A percentile compares a stretch with the other conserved stretches of the same genome.
Evolutionary conservation across 331 rosid genomes (phyloP).

Genomic region (Quercus tomentella): DNA sequence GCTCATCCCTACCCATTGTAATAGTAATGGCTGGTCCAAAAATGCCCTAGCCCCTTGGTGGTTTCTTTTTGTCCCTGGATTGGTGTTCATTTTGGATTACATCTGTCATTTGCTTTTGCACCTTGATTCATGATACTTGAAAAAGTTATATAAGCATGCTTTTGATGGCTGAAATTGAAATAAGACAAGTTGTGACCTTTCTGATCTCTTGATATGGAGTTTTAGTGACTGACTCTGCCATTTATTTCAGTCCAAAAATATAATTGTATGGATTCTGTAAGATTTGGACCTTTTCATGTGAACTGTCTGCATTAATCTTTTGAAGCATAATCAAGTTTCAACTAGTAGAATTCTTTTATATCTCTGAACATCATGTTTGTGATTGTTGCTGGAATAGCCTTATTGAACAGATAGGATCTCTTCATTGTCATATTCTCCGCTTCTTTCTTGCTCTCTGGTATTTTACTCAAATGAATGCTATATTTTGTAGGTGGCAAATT

Average conservation of each 20-base stretch:
- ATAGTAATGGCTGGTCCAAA: background rate
- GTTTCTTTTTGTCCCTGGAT: background rate
- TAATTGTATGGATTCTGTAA: no score
- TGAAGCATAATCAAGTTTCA: background rate
- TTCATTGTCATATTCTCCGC: background rate
- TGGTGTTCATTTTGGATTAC: background rate
- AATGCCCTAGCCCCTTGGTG: background rate
- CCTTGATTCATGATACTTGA: background rate
- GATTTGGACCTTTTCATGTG: background rate
- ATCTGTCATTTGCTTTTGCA: background rate
- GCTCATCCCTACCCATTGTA: background rate
- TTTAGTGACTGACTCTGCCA: background rate
- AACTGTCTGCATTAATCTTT: constrained; percentile 1
- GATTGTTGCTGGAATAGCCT: background rate
- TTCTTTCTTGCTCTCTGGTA: constrained; percentile 1
- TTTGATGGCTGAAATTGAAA: background rate
- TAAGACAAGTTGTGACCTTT: background rate
- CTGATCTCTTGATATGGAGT: background rate
- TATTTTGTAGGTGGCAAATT: constrained; percentile 84
- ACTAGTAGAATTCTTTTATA: background rate
- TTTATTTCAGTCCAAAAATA: no score
- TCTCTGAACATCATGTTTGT: background rate
- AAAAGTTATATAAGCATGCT: background rate
- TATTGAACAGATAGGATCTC: background rate
- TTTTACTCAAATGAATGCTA: constrained; percentile 5